phyloP scores from a whole-genome alignment of 1,284 basidiomycete species.

The Melampsora allii-populina region DNA sequence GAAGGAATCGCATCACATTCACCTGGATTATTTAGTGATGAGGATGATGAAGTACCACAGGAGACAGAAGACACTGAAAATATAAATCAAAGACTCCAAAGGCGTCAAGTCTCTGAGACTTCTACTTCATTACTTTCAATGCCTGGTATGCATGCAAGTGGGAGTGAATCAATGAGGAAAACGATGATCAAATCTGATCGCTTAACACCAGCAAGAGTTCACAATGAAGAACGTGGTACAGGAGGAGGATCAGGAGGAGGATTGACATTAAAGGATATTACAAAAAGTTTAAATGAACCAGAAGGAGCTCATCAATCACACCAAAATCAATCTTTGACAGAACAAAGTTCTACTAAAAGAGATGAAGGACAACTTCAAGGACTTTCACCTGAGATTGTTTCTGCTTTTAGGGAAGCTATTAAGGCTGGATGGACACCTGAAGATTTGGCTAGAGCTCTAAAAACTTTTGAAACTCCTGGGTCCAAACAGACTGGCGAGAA shows the following conservation, averaged over 20 bases:
- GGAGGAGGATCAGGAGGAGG: not conserved
- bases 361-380: not conserved
- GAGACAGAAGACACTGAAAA: too few species aligned
- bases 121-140: too few species aligned
- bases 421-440: constrained; percentile 5
- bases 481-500: too few species aligned
- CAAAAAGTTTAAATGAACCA: not conserved
- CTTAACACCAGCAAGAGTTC: not conserved
- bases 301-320: not conserved
- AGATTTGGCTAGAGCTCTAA: not conserved
- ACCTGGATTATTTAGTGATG: constrained; percentile 13
- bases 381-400: not conserved
- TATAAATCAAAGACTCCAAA: too few species aligned
- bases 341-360: not conserved
- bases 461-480: not conserved
- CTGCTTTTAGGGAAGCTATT: not conserved
- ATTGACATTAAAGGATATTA: not conserved
- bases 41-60: not conserved
- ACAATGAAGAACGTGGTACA: not conserved
- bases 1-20: constrained; percentile 29
- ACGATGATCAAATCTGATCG: not conserved
- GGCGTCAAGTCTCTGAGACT: too few species aligned
- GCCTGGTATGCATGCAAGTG: too few species aligned
- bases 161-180: not conserved
- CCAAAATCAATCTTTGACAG: not conserved